Conservation (phyloP, 139 green algal genomes). For the Desmodesmus armatus region DNA sequence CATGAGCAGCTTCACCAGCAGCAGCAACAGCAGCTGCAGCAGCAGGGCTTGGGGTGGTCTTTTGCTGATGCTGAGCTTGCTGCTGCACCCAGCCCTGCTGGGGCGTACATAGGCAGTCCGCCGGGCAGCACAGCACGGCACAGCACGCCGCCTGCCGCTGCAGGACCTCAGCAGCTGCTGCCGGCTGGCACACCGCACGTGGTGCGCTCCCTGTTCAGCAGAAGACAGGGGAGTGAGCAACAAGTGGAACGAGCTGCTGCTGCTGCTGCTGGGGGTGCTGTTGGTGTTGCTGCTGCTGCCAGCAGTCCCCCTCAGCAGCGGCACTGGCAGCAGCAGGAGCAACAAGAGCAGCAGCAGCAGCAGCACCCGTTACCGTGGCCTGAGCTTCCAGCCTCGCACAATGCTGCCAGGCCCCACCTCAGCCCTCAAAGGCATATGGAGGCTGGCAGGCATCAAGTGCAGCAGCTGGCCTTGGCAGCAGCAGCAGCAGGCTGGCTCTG, state of each 20-base stretch:
- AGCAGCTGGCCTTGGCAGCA: not conserved
- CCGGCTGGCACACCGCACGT: not conserved
- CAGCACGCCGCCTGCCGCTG: no score
- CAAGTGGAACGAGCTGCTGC: no score
- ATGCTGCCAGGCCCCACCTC: not conserved
- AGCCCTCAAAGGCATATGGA: conserved; percentile 29
- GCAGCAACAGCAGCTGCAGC: not conserved
- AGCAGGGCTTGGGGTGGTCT: no score
- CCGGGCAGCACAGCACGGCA: no score
- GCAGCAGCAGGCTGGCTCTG: no score
- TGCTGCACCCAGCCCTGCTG: no score
- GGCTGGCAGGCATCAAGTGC: not conserved
- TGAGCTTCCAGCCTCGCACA: not conserved
- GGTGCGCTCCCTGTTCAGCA: not conserved
- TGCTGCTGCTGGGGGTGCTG: no score
- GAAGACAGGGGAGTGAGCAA: no score
- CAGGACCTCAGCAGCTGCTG: no score
- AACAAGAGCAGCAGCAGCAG: not conserved
- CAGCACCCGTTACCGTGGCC: conserved; percentile 22
- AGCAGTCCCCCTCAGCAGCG: not conserved
- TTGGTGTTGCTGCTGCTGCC: not conserved
- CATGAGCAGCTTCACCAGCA: not conserved
- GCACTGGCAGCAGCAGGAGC: conserved; percentile 12
- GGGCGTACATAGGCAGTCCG: no score
- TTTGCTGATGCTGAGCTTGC: no score